phyloP scores from a whole-genome alignment of 2,329 filamentous ascomycete genomes.

The Rutstroemia sp. region DNA sequence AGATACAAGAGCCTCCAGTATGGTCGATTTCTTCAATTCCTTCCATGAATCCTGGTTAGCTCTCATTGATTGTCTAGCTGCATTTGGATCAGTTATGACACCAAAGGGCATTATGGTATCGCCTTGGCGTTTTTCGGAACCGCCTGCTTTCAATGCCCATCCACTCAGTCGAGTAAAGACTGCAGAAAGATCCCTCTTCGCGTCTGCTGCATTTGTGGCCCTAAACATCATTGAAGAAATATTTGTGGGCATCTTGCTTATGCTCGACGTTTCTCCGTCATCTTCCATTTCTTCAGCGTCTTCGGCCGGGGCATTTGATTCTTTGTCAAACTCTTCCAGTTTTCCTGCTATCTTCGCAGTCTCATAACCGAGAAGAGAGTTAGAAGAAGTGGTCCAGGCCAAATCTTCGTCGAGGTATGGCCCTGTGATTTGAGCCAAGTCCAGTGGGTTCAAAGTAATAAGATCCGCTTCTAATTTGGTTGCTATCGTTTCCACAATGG shows the following conservation, averaged over 20 bases:
- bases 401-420: conserved; percentile 59
- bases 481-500: conserved; percentile 57
- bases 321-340: conserved; percentile 41
- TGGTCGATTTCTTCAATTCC: conserved; percentile 51
- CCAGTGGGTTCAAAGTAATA: conserved; percentile 59
- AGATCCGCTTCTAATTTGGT: conserved; percentile 56
- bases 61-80: conserved; percentile 1
- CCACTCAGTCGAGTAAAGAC: conserved; percentile 1
- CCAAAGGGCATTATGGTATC: conserved; percentile 6
- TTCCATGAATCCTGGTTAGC: conserved; percentile 45
- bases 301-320: conserved; percentile 35
- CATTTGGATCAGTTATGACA: neutral
- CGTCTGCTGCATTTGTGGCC: neutral
- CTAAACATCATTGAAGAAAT: neutral
- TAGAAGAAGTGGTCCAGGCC: conserved; percentile 37
- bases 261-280: conserved; percentile 13
- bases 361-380: conserved; percentile 50
- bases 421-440: conserved; percentile 62
- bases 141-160: neutral
- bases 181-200: conserved; percentile 1
- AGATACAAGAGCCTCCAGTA: conserved; percentile 49
- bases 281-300: conserved; percentile 37
- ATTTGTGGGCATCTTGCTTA: neutral
- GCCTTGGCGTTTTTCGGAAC: neutral
- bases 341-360: conserved; percentile 48